Percentiles rank a stretch among this genome's conserved stretches.
Evolutionary conservation across 345 rosid species (phyloP).

Genomic region (Litchi chinensis): DNA sequence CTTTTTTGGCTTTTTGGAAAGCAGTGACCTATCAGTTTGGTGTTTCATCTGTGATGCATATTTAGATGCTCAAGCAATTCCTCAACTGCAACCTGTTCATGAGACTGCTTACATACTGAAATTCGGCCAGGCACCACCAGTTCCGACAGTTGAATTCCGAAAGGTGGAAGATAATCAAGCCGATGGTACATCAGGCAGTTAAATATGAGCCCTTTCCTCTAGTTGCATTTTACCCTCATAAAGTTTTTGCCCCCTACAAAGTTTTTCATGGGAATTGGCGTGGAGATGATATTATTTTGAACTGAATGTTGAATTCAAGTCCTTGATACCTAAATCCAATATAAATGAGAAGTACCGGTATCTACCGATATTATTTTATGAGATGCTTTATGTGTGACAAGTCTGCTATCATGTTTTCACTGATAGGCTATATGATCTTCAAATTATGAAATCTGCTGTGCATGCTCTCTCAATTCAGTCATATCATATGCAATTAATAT

Average conservation of each 20-base stretch:
- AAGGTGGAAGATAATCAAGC: conserved; percentile 10
- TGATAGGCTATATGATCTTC: background rate
- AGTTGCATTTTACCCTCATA: background rate
- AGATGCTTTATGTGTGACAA: background rate
- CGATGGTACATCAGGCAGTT: conserved; percentile 16
- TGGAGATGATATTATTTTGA: background rate
- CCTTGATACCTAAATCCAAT: background rate
- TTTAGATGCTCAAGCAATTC: conserved; percentile 68
- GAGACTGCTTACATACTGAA: conserved; percentile 76
- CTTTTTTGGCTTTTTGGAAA: conserved; percentile 6
- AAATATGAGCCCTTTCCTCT: background rate
- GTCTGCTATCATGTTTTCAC: background rate
- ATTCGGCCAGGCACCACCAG: conserved; percentile 80
- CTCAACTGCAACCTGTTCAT: conserved; percentile 60
- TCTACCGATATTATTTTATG: background rate
- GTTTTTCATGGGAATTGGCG: background rate
- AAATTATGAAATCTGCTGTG: background rate
- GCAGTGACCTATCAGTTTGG: conserved; percentile 90
- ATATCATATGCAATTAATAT: background rate
- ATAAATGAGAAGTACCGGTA: background rate
- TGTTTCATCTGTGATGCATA: conserved; percentile 84
- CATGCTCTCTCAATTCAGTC: background rate
- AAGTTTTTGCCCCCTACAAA: background rate
- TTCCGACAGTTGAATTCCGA: conserved; percentile 32
- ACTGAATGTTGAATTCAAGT: background rate